Base-by-base conservation (phyloP, 2,329 filamentous ascomycete genomes). In the Scedosporium apiospermum region DNA sequence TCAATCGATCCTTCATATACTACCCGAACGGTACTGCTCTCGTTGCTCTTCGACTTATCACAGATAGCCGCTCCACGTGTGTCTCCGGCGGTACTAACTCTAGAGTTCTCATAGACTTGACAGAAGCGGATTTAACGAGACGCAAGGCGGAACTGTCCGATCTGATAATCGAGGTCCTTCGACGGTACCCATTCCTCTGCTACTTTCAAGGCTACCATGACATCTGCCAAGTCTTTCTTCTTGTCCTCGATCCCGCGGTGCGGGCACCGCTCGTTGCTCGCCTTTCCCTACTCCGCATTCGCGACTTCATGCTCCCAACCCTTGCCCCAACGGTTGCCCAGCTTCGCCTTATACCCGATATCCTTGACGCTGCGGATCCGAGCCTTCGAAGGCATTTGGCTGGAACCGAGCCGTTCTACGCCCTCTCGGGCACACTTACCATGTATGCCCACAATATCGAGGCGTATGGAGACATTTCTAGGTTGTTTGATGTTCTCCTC, bases 121-220 rank as follows among this genome's bases (percentile, higher is more conserved):
- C 88, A 10, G 82, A 88, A 34, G 78, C 83, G 66, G 86, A 93
- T 67, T 81, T 96, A 63, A 80, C 85, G 57, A 73, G 74, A 53
- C 88, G 89, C 71, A 97, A 95, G 71, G 72, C 80, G 62, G 87
- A 95, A 70, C 83, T 99, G 1, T 93, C 87, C 6, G 78, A 85
- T 65, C 81, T 99, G 60, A 98, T 99, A 69, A 84, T 85, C 60
- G 83, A 89, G 66, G 86, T 96, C 14, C 83, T 99, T 57, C 88
- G 96, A 61, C 84, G 84, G 41, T 83, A 96, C 69, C 91, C 93
- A 16, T 87, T 88, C 72, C 84, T 99, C 42, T 91, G 87, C 78
- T 99, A 99, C 77, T 99, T 99, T 74, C 95, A 99, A 77, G 95
- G 95, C 72, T 99, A 96, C 73, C 95, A 99, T 75, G 95, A 99